A percentile compares a stretch with the other conserved stretches of the same genome.
Conservation (phyloP, 1,139 yeast species). For the Geotrichum carabidarum region DNA sequence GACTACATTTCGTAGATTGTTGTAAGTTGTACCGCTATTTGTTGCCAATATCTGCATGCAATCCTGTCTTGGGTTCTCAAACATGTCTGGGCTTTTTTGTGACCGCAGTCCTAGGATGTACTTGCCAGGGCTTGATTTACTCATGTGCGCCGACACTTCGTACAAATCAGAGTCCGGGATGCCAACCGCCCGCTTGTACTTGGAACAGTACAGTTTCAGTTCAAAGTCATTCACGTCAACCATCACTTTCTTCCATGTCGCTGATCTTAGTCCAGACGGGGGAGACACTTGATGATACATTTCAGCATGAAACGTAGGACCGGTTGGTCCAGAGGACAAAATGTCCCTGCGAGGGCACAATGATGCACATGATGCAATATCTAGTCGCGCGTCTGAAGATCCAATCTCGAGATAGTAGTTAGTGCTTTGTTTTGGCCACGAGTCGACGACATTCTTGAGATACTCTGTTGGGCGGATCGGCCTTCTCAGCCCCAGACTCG, state of each 20-base stretch:
- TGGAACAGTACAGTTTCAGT: neutral
- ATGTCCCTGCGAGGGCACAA: constrained; percentile 36
- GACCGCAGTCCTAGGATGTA: constrained; percentile 30
- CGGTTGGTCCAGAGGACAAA: constrained; percentile 19
- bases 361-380: constrained; percentile 31
- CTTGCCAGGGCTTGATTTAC: constrained; percentile 24
- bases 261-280: constrained; percentile 19
- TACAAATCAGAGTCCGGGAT: constrained; percentile 28
- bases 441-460: constrained; percentile 4
- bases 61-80: constrained; percentile 24
- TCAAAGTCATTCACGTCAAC: neutral
- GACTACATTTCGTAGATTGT: constrained; percentile 30
- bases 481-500: constrained; percentile 11
- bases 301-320: constrained; percentile 11
- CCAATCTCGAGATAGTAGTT: constrained; percentile 27
- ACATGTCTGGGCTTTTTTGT: constrained; percentile 29
- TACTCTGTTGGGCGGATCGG: constrained; percentile 13
- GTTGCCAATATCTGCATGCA: constrained; percentile 29
- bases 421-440: constrained; percentile 11
- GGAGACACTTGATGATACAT: constrained; percentile 7
- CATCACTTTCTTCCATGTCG: constrained; percentile 1
- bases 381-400: constrained; percentile 27
- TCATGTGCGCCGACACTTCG: constrained; percentile 20
- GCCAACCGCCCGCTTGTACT: constrained; percentile 1
- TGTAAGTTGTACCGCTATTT: constrained; percentile 29